Conservation (phyloP, 495 filamentous ascomycete genomes). For the Melanomma pulvis-pyrius region DNA sequence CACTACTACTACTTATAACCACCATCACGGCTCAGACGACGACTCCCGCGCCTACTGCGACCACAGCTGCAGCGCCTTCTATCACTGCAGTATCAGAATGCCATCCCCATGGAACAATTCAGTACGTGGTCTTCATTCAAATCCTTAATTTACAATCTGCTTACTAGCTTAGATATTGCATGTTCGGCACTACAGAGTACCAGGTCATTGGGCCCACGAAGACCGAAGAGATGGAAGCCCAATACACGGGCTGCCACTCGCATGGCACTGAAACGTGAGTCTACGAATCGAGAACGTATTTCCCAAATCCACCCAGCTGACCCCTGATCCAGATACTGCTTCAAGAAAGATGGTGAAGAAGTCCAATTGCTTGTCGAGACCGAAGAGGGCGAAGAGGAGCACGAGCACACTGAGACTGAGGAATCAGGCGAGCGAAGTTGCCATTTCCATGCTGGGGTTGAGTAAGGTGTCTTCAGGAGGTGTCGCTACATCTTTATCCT, state of each 20-base stretch:
- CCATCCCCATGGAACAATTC: slow-evolving; percentile 26
- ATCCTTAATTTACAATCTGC: background rate
- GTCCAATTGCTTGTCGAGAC: slow-evolving; percentile 3
- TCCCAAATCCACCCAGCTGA: too few relatives aligned
- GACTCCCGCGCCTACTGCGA: slow-evolving; percentile 3
- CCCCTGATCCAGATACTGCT: too few relatives aligned
- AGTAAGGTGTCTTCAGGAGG: slow-evolving; percentile 49
- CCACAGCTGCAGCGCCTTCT: background rate
- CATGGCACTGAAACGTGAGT: slow-evolving; percentile 54
- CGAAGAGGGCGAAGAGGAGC: slow-evolving; percentile 30
- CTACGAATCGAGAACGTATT: background rate
- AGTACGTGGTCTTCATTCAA: slow-evolving; percentile 4
- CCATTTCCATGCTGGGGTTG: slow-evolving; percentile 69
- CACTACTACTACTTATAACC: background rate
- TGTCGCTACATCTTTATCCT: slow-evolving; percentile 3
- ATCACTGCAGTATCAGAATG: slow-evolving; percentile 30
- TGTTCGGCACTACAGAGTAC: slow-evolving; percentile 47
- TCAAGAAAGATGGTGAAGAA: slow-evolving; percentile 7
- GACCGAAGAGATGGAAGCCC: slow-evolving; percentile 50
- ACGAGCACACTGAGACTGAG: slow-evolving; percentile 40
- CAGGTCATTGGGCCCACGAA: slow-evolving; percentile 51
- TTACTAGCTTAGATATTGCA: slow-evolving; percentile 45
- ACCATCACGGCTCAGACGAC: slow-evolving; percentile 10
- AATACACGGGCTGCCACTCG: slow-evolving; percentile 57
- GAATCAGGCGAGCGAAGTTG: slow-evolving; percentile 47